Evolutionary conservation across 768 basidiomycete species (phyloP), one percentile per base, ranked within the genome.

Genomic region (Lactarius sp.): DNA sequence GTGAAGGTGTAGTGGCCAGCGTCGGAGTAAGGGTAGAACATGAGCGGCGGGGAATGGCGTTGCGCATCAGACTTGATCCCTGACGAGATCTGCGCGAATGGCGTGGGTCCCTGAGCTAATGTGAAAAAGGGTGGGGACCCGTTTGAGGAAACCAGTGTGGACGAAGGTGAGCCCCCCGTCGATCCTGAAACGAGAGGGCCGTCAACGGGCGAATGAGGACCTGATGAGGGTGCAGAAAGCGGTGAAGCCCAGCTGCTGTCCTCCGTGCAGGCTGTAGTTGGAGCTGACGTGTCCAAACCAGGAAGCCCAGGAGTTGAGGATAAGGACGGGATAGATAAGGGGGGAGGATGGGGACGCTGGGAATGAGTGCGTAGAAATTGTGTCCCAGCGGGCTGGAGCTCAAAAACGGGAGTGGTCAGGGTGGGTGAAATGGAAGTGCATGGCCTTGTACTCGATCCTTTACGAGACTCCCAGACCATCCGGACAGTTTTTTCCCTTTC

Each of bases 401-500:
- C 67, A 44, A 65, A 68, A 37, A 59, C 33, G 31, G 59, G 52
- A 10, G 60, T 31, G 14, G 52, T 37, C 10, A 59, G 52, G n/a
- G 52, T 54, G 31, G 62, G 39, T 27, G 65, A 54, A 13, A 27
- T 46, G 49, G 50, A 34, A 7, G 36, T 13, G 52, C 41, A 59
- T 37, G 59, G 39, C 31, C 59, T 61, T 34, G 57, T 14, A 31
- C 46, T 59, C 20, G 64, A 57, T 52, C 62, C 59, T 47, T 60
- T 68, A 71, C 68, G 60, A 36, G 67, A 77, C 52, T 80, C 76
- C 80, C 80, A 82, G 52, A 79, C 73, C 33, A 73, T 71, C 61
- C 78, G 79, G 52, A 92, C 76, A 0, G 82, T 83, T 61, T 84
- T 83, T 69, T 85, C 83, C 42, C 85, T 79, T 69, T 92, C 91